These are phyloP conservation scores for Talaromyces stipitatus DNA, from an alignment of 495 filamentous ascomycete genomes.

Conservation along the genomic window DNA sequence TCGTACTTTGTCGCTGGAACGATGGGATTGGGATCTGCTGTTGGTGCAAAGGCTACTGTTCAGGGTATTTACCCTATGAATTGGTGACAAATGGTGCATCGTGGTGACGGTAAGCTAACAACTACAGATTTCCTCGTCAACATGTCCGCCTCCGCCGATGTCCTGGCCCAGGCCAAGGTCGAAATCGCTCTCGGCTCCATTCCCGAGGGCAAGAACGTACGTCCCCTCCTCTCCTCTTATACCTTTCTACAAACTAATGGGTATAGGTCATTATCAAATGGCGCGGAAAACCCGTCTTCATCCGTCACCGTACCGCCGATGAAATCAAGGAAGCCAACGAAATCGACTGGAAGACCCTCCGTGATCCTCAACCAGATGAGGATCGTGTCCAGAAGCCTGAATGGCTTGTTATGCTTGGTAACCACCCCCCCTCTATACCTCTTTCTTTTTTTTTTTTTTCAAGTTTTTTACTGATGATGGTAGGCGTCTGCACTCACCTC, in stretches of 20 bases:
- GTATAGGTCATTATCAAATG: slow-evolving; percentile 96
- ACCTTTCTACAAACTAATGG: not conserved
- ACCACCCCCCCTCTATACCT: slow-evolving; percentile 11
- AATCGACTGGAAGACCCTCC: slow-evolving; percentile 65
- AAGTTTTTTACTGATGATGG: not conserved
- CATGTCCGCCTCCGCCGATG: slow-evolving; percentile 98
- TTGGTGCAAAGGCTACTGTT: slow-evolving; percentile 93
- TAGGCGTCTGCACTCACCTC: slow-evolving; percentile 96
- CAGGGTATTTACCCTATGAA: too few species aligned
- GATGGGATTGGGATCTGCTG: slow-evolving; percentile 80
- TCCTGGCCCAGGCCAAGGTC: slow-evolving; percentile 98
- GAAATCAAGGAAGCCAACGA: slow-evolving; percentile 83
- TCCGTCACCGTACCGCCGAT: slow-evolving; percentile 88
- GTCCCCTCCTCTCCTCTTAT: slow-evolving; percentile 16
- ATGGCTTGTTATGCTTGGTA: slow-evolving; percentile 98
- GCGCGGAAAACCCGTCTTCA: slow-evolving; percentile 99
- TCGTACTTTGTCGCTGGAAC: slow-evolving; percentile 97
- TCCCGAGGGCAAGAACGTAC: slow-evolving; percentile 98
- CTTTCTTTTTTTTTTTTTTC: not conserved
- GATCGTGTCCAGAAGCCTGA: slow-evolving; percentile 97
- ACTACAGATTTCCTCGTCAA: slow-evolving; percentile 91
- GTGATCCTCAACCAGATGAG: slow-evolving; percentile 84
- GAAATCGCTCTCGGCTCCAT: slow-evolving; percentile 89
- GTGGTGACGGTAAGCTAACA: not conserved
- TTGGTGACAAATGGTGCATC: too few species aligned